Conservation (phyloP, 2,329 filamentous ascomycete species). For the Xylariomycetidae sp. region DNA sequence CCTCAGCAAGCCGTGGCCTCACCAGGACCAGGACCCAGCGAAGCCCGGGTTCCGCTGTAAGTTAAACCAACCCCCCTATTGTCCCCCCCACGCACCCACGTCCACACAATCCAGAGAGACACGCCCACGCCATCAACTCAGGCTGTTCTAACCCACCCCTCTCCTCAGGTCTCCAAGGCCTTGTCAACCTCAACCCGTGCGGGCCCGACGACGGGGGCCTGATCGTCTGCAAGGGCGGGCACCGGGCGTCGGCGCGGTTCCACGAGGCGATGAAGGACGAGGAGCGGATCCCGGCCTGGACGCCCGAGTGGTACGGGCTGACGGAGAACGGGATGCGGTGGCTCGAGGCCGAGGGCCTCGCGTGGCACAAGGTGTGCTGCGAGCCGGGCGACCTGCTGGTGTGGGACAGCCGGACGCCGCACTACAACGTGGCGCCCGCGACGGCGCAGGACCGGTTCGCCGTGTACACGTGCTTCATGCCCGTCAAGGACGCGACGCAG, state of each 20-base stretch:
- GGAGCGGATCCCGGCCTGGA: neutral
- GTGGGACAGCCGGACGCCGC: constrained; percentile 33
- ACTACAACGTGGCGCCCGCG: constrained; percentile 30
- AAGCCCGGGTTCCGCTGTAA: constrained; percentile 22
- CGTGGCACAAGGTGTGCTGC: constrained; percentile 28
- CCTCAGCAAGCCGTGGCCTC: constrained; percentile 36
- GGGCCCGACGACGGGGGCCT: constrained; percentile 34
- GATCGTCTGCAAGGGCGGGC: constrained; percentile 28
- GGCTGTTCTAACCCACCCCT: too few species aligned
- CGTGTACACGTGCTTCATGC: constrained; percentile 31
- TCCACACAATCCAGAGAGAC: too few species aligned
- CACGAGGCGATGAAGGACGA: constrained; percentile 15
- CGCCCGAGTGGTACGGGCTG: constrained; percentile 28
- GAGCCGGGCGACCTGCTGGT: constrained; percentile 32
- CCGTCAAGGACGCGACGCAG: constrained; percentile 25
- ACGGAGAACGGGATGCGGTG: constrained; percentile 26
- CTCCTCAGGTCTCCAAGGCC: constrained; percentile 28
- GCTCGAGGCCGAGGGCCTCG: constrained; percentile 24
- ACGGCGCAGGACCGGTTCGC: constrained; percentile 19
- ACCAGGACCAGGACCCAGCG: constrained; percentile 28
- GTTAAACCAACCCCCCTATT: too few species aligned
- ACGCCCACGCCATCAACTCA: too few species aligned
- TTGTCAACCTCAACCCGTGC: constrained; percentile 25
- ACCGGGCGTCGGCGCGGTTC: constrained; percentile 27
- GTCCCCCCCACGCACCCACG: too few species aligned